phyloP scores from a whole-genome alignment of 2,329 filamentous ascomycete genomes.

The Trichoderma brevicompactum region DNA sequence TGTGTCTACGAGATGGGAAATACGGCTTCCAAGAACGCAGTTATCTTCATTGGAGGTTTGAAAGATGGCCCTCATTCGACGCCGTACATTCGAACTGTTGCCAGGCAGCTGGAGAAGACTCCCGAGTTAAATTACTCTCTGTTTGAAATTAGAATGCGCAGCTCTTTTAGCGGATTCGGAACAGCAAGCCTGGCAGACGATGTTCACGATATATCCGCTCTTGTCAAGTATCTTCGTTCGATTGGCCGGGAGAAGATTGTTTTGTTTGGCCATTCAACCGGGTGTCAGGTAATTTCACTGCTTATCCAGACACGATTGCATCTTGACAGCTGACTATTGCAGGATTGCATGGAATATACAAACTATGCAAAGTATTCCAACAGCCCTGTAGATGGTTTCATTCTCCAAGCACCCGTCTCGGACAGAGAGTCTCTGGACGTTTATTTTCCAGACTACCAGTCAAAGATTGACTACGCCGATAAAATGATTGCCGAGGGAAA shows the following conservation, averaged over 20 bases:
- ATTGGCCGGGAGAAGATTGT: slow-evolving; percentile 57
- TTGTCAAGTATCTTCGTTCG: slow-evolving; percentile 58
- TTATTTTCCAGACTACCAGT: slow-evolving; percentile 52
- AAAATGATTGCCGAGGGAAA: slow-evolving; percentile 60
- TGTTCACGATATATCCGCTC: slow-evolving; percentile 56
- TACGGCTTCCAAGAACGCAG: slow-evolving; percentile 54
- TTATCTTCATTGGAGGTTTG: slow-evolving; percentile 73
- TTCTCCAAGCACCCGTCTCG: slow-evolving; percentile 79
- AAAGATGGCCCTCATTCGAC: slow-evolving; percentile 71
- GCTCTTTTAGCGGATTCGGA: slow-evolving; percentile 59
- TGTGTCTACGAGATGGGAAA: slow-evolving; percentile 55
- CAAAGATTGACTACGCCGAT: slow-evolving; percentile 54
- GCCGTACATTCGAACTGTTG: slow-evolving; percentile 57
- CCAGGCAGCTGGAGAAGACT: slow-evolving; percentile 47
- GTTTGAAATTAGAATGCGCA: slow-evolving; percentile 61
- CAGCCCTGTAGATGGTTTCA: slow-evolving; percentile 70
- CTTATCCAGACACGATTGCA: neutral
- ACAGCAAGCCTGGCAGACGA: slow-evolving; percentile 56
- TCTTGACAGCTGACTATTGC: neutral
- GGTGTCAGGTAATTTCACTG: slow-evolving; percentile 55
- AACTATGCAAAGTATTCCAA: slow-evolving; percentile 47
- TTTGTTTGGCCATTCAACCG: slow-evolving; percentile 63
- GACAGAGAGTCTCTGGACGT: slow-evolving; percentile 69
- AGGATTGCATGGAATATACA: slow-evolving; percentile 63
- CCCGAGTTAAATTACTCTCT: slow-evolving; percentile 53